Conservation (phyloP, 768 basidiomycete species). For the Mrakia hoshinonis region DNA sequence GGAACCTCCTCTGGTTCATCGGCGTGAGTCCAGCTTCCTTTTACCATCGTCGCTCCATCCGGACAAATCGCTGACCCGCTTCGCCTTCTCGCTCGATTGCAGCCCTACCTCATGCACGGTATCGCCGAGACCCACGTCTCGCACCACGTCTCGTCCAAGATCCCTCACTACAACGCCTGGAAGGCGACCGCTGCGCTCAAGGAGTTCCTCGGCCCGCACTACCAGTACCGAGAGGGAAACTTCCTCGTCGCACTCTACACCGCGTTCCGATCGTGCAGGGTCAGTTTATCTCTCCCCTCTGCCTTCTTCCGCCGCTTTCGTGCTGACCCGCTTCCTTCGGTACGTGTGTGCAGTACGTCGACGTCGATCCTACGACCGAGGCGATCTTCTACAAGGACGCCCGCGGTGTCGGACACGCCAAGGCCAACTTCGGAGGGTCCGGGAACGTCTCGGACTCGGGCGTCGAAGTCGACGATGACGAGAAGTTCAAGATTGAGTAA, state of each 20-base stretch:
- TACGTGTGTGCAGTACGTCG: slow-evolving; percentile 53
- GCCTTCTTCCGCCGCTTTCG: neutral
- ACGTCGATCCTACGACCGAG: slow-evolving; percentile 58
- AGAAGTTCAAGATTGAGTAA: slow-evolving; percentile 1
- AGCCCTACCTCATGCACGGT: neutral
- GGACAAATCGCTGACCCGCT: neutral
- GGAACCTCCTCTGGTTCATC: slow-evolving; percentile 71
- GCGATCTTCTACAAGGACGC: slow-evolving; percentile 83
- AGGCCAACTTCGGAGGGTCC: slow-evolving; percentile 53
- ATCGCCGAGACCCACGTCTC: slow-evolving; percentile 35
- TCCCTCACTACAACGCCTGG: slow-evolving; percentile 80
- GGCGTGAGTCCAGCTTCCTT: slow-evolving; percentile 46
- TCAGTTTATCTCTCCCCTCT: neutral
- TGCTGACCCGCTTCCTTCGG: neutral
- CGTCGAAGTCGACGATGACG: slow-evolving; percentile 46
- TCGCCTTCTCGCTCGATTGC: neutral
- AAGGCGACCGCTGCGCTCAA: slow-evolving; percentile 81
- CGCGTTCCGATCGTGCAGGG: slow-evolving; percentile 3
- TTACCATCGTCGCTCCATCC: neutral
- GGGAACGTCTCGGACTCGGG: slow-evolving; percentile 57
- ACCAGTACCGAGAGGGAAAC: slow-evolving; percentile 37
- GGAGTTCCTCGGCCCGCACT: slow-evolving; percentile 55
- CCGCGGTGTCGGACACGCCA: slow-evolving; percentile 57
- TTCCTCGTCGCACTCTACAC: slow-evolving; percentile 12
- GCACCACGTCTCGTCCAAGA: slow-evolving; percentile 89